These are phyloP conservation scores for Protomyces gravidus DNA, from an alignment of 1,139 yeast species.

Conservation along the genomic window DNA sequence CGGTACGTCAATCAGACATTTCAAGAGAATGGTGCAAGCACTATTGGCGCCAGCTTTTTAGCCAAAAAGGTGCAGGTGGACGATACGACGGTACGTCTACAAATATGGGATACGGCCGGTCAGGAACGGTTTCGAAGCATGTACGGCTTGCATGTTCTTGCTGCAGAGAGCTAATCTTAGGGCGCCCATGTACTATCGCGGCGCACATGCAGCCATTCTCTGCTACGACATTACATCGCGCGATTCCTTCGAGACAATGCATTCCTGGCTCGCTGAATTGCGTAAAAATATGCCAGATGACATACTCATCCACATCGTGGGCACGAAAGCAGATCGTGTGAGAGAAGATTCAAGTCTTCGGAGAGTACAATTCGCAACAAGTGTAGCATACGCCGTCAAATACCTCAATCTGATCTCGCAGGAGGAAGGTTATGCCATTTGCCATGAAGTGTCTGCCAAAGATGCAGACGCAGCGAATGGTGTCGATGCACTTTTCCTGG, in stretches of 20 bases:
- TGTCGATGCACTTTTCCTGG: constrained; percentile 13
- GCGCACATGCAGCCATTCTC: constrained; percentile 88
- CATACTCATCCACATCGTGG: constrained; percentile 20
- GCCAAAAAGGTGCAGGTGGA: constrained; percentile 87
- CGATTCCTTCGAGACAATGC: constrained; percentile 89
- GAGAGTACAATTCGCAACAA: constrained; percentile 42
- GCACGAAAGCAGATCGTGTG: constrained; percentile 73
- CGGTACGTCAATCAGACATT: constrained; percentile 87
- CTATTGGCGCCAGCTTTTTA: constrained; percentile 90
- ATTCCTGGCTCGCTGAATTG: constrained; percentile 51
- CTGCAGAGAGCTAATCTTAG: constrained; percentile 60
- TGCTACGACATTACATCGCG: constrained; percentile 90
- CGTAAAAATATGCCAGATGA: constrained; percentile 22
- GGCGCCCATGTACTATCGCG: constrained; percentile 92
- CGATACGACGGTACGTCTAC: constrained; percentile 74
- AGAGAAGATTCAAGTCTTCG: constrained; percentile 41
- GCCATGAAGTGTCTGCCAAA: constrained; percentile 30
- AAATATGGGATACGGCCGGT: constrained; percentile 98
- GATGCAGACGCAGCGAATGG: constrained; percentile 38
- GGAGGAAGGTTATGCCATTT: constrained; percentile 16
- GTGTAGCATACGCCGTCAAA: constrained; percentile 41
- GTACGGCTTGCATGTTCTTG: constrained; percentile 40
- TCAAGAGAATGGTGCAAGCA: constrained; percentile 78
- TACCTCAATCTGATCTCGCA: constrained; percentile 33
- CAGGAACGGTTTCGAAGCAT: constrained; percentile 89